phyloP scores from a whole-genome alignment of 345 rosid species.

The Cochlearia excelsa region DNA sequence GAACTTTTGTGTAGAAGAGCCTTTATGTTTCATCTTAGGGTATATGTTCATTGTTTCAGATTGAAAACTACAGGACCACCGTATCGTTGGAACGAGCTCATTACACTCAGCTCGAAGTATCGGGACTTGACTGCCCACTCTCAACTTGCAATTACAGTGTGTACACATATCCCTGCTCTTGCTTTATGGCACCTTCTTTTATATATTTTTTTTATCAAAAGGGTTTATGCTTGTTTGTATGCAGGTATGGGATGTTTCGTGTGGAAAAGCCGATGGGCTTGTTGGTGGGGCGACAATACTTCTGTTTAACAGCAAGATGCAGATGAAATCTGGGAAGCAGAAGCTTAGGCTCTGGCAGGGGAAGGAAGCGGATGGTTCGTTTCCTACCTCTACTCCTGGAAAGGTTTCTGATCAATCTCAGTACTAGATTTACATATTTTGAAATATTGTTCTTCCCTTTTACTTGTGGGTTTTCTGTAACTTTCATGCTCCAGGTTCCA shows the following conservation, averaged over 20 bases:
- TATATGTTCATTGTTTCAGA: constrained; percentile 43
- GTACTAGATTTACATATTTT: background rate
- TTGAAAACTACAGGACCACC: constrained; percentile 78
- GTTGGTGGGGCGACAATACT: constrained; percentile 92
- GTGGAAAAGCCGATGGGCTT: constrained; percentile 76
- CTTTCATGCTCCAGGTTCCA: constrained; percentile 59
- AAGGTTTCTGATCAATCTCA: constrained; percentile 59
- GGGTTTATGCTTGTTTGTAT: background rate
- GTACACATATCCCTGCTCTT: constrained; percentile 2
- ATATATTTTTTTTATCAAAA: background rate
- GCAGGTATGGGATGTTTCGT: constrained; percentile 94
- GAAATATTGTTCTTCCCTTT: background rate
- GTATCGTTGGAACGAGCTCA: constrained; percentile 86
- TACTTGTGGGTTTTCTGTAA: background rate
- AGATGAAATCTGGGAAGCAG: constrained; percentile 91
- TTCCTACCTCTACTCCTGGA: constrained; percentile 84
- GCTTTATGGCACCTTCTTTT: constrained; percentile 19
- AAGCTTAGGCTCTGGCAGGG: constrained; percentile 93
- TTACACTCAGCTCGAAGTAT: constrained; percentile 76
- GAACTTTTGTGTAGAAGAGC: background rate
- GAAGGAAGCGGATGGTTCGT: constrained; percentile 90
- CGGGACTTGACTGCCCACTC: constrained; percentile 87
- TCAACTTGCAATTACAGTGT: constrained; percentile 86
- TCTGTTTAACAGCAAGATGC: constrained; percentile 82
- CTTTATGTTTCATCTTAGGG: constrained; percentile 7